phyloP scores from a whole-genome alignment of 495 filamentous ascomycete genomes.

The Durotheca rogersii region DNA sequence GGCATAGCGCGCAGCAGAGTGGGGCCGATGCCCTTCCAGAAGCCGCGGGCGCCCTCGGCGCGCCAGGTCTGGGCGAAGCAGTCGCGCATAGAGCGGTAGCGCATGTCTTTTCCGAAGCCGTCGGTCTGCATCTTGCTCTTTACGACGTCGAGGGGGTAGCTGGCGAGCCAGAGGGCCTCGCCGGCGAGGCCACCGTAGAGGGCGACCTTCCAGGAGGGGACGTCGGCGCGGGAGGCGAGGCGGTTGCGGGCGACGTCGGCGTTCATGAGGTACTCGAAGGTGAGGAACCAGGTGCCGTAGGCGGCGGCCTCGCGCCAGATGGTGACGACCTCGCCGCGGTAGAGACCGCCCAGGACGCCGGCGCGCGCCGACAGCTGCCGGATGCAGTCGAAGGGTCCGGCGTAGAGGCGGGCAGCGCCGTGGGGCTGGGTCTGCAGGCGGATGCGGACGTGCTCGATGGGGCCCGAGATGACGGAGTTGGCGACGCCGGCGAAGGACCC shows the following conservation, averaged over 20 bases:
- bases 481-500: constrained; percentile 91
- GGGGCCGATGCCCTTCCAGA: constrained; percentile 96
- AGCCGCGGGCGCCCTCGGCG: constrained; percentile 75
- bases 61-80: constrained; percentile 83
- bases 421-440: constrained; percentile 97
- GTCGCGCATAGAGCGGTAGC: constrained; percentile 81
- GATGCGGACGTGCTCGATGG: constrained; percentile 97
- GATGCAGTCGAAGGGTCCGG: constrained; percentile 86
- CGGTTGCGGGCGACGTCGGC: constrained; percentile 73
- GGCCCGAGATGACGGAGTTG: constrained; percentile 83
- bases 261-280: constrained; percentile 97
- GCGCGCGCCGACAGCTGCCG: constrained; percentile 68
- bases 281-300: constrained; percentile 92
- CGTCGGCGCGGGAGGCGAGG: constrained; percentile 69
- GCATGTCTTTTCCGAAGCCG: constrained; percentile 66
- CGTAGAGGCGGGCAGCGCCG: constrained; percentile 73
- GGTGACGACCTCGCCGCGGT: constrained; percentile 84
- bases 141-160: constrained; percentile 94
- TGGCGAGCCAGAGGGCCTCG: constrained; percentile 87
- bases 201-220: constrained; percentile 82
- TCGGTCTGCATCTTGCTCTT: constrained; percentile 99
- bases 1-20: constrained; percentile 96
- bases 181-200: constrained; percentile 91
- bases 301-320: constrained; percentile 87
- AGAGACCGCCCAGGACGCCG: constrained; percentile 71